phyloP scores from a whole-genome alignment of 2,329 filamentous ascomycete species.

The Xenosphaeropsis pyriputrescens region DNA sequence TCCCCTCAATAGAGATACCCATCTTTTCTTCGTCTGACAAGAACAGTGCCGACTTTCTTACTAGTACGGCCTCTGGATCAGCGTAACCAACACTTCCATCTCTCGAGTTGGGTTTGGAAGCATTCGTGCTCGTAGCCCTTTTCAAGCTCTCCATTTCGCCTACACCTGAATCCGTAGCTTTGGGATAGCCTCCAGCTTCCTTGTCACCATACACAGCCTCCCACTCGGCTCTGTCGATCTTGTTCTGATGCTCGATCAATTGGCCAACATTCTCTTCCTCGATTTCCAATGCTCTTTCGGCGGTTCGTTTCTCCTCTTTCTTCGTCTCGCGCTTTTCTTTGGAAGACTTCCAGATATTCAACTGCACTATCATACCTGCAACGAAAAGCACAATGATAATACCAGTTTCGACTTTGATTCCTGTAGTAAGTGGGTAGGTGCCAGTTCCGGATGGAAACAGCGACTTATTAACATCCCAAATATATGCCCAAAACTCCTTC shows the following conservation, averaged over 20 bases:
- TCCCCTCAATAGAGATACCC: no score
- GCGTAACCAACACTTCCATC: conserved; percentile 32
- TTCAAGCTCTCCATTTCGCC: conserved; percentile 32
- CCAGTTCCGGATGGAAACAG: conserved; percentile 64
- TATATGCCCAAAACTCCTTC: conserved; percentile 92
- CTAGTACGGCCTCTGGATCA: no score
- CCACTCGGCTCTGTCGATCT: conserved; percentile 54
- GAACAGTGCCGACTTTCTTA: no score
- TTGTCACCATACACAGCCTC: conserved; percentile 62
- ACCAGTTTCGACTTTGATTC: conserved; percentile 75
- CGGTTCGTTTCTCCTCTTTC: conserved; percentile 32
- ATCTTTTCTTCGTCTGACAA: no score
- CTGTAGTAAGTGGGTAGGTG: conserved; percentile 75
- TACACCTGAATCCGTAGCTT: conserved; percentile 14
- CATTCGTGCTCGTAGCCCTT: conserved; percentile 11
- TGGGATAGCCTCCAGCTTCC: conserved; percentile 11
- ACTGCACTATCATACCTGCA: conserved; percentile 68
- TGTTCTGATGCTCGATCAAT: conserved; percentile 45
- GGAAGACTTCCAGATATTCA: conserved; percentile 75
- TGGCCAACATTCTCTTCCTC: conserved; percentile 60
- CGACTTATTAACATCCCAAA: conserved; percentile 70
- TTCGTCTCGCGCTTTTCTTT: conserved; percentile 42
- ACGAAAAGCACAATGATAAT: conserved; percentile 60
- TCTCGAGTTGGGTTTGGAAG: conserved; percentile 19
- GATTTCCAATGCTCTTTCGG: conserved; percentile 36